Base-by-base conservation (phyloP, 129 eudicot genomes). In the Saposhnikovia divaricata region DNA sequence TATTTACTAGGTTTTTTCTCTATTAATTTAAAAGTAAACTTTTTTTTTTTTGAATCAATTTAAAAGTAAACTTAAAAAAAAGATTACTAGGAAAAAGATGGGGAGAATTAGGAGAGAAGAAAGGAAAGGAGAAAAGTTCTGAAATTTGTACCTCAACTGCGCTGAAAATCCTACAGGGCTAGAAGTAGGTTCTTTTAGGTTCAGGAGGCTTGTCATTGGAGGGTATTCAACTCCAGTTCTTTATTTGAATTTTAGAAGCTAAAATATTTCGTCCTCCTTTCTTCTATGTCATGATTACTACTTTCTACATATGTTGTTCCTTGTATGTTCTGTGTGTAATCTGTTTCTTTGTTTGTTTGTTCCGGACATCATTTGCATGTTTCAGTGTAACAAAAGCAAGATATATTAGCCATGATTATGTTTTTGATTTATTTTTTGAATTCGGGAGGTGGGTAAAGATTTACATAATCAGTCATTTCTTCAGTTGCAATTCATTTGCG, bases 321-420 rank as follows among this genome's bases (percentile, higher is more conserved):
- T 18, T 83, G 34, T 81, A 82, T 83, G 82, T 79, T 79, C 84
- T 80, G 85, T 80, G 85, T 80, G 65, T 80, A 74, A 87, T 76
- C 57, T 87, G 69, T 51, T 42, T 77, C 78, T 83, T 40, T 71
- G 13, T 40, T 81, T 85, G 79, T 78, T 81, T 84, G 84, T 77
- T 86, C 73, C 69, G 63, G 77, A 72, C 77, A 78, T 61, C 70
- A 72, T 77, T 34, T 84, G 80, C 80, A 84, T 76, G 77, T 40
- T 43, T 46, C n/a, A n/a, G 5, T 59, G 71, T 73, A 25, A 66
- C 28, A 16, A 31, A 53, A 76, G 81, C 31, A 27, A 57, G 45
- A 78, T 85, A 76, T 74, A 80, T 61, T 9, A 9, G 80, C 68
- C 77, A 89, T 89, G 80, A 89, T 89, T 87, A 81, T 83, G 85